These are phyloP conservation scores for Aureobasidium vineae DNA, from an alignment of 2,329 filamentous ascomycete species.

Conservation along the genomic window DNA sequence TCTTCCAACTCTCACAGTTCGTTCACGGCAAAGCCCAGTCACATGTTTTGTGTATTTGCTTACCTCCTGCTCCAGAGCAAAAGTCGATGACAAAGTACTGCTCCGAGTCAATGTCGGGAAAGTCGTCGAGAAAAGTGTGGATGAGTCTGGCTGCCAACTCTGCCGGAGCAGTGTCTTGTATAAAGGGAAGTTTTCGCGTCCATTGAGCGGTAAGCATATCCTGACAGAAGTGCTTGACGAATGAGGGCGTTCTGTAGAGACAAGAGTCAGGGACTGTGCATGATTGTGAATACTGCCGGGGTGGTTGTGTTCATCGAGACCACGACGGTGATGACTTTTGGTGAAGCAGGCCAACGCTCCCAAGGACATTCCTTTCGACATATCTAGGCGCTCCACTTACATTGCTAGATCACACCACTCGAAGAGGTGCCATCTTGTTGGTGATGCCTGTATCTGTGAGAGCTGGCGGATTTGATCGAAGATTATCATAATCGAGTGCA, in stretches of 20 bases:
- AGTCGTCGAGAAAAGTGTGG: conserved; percentile 38
- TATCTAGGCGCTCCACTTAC: conserved; percentile 27
- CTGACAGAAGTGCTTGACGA: conserved; percentile 64
- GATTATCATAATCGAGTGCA: neutral
- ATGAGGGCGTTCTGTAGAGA: conserved; percentile 59
- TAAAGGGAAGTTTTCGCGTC: conserved; percentile 57
- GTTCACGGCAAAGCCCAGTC: neutral
- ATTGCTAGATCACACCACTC: conserved; percentile 36
- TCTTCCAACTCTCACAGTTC: neutral
- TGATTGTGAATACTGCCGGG: neutral
- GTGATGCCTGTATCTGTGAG: conserved; percentile 30
- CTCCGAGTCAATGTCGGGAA: conserved; percentile 47
- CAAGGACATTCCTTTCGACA: neutral
- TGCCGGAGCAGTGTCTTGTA: conserved; percentile 60
- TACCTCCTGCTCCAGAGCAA: conserved; percentile 69
- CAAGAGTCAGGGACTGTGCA: neutral
- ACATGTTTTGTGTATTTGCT: neutral
- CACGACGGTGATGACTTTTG: neutral
- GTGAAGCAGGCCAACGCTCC: neutral
- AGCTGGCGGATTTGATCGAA: conserved; percentile 22
- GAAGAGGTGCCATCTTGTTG: conserved; percentile 36
- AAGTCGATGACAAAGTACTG: conserved; percentile 70
- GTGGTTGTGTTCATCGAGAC: neutral
- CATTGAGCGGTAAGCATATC: conserved; percentile 63
- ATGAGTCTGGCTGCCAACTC: conserved; percentile 60